Evolutionary conservation across 331 rosid genomes (phyloP).

Genomic region (Quercus tomentella): DNA sequence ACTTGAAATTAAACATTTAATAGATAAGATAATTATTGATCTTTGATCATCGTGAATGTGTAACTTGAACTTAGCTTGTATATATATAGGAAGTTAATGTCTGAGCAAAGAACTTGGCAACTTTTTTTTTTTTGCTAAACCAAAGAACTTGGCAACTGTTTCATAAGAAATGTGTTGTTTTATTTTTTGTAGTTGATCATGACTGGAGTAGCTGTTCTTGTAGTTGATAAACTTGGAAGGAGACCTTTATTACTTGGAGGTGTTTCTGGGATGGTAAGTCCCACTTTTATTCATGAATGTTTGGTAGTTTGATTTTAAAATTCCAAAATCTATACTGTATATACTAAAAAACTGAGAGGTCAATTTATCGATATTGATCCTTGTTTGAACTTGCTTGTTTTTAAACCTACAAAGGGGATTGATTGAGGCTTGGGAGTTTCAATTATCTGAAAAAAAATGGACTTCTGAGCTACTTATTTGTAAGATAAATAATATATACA

Average conservation of each 20-base stretch:
- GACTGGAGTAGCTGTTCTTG: slow-evolving; percentile 85
- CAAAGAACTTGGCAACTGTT: neutral
- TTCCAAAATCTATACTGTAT: slow-evolving; percentile 1
- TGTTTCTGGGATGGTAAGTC: slow-evolving; percentile 84
- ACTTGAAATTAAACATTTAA: too few species aligned
- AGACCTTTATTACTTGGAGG: slow-evolving; percentile 93
- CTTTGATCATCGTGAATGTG: too few species aligned
- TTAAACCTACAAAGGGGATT: slow-evolving; percentile 1
- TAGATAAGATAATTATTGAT: too few species aligned
- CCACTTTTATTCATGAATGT: neutral
- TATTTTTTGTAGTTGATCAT: slow-evolving; percentile 63
- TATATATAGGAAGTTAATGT: neutral
- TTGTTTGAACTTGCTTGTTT: neutral
- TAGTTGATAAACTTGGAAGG: slow-evolving; percentile 89
- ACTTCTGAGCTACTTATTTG: neutral
- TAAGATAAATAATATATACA: neutral
- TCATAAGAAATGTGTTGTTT: neutral
- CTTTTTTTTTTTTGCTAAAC: slow-evolving; percentile 8
- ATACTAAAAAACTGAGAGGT: slow-evolving; percentile 9
- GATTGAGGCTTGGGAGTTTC: neutral
- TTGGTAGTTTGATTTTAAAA: slow-evolving; percentile 11
- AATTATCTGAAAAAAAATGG: slow-evolving; percentile 4
- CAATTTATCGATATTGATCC: neutral
- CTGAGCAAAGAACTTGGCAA: neutral
- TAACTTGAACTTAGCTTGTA: too few species aligned